phyloP scores from a whole-genome alignment of 768 basidiomycete species.

The Leucosporidium scottii region DNA sequence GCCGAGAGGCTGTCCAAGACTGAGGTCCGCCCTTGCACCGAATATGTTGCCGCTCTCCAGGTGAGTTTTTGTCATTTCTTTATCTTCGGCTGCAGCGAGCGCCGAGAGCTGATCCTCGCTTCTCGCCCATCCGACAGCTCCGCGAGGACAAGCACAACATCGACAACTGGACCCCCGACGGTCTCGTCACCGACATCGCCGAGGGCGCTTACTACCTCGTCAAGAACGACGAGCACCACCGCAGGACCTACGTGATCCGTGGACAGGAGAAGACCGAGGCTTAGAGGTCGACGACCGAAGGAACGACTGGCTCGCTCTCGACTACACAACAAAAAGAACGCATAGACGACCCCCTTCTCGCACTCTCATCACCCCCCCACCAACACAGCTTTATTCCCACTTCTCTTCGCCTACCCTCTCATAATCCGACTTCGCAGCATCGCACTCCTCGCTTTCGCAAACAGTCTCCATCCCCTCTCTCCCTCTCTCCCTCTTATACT shows the following conservation, averaged over 20 bases:
- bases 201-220: slow-evolving; percentile 89
- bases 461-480: no score
- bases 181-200: slow-evolving; percentile 86
- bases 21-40: slow-evolving; percentile 85
- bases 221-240: slow-evolving; percentile 79
- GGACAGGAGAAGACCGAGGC: slow-evolving; percentile 6
- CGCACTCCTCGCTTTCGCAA: no score
- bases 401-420: no score
- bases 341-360: no score
- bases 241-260: slow-evolving; percentile 68
- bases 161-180: slow-evolving; percentile 71
- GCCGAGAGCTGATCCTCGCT: background rate
- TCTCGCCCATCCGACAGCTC: slow-evolving; percentile 54
- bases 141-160: slow-evolving; percentile 96
- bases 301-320: no score
- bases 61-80: slow-evolving; percentile 35
- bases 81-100: background rate
- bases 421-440: no score
- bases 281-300: background rate
- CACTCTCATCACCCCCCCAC: no score
- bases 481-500: no score
- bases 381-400: no score
- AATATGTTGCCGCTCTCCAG: slow-evolving; percentile 73
- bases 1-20: slow-evolving; percentile 66
- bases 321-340: no score